phyloP scores from a whole-genome alignment of 805 yeast species.

The Sugiyamaella americana region DNA sequence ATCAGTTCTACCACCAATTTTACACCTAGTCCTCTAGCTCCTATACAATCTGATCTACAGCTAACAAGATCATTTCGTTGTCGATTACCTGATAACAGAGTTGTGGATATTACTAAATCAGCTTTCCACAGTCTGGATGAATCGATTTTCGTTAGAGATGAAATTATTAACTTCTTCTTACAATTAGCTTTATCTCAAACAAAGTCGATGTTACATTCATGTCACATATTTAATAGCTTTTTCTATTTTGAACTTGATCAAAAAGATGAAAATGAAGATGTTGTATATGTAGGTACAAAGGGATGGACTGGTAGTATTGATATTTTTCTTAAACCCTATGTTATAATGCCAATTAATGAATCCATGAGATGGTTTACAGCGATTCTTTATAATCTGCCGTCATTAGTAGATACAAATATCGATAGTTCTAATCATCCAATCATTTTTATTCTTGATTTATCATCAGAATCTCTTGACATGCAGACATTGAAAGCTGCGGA shows the following conservation, averaged over 20 bases:
- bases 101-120: conserved; percentile 51
- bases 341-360: conserved; percentile 78
- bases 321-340: conserved; percentile 48
- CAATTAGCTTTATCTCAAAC: conserved; percentile 20
- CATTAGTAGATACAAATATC: conserved; percentile 3
- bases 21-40: too few species aligned
- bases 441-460: conserved; percentile 66
- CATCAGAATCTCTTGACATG: too few species aligned
- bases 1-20: too few species aligned
- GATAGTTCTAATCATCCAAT: conserved; percentile 25
- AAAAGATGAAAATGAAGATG: conserved; percentile 18
- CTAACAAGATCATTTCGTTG: conserved; percentile 9
- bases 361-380: conserved; percentile 84
- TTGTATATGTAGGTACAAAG: conserved; percentile 56
- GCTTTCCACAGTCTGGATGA: conserved; percentile 60
- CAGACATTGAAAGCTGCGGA: conserved; percentile 48
- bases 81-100: conserved; percentile 46
- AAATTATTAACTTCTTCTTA: conserved; percentile 1
- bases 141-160: neutral
- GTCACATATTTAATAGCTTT: conserved; percentile 69
- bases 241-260: conserved; percentile 58
- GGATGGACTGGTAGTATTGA: conserved; percentile 76
- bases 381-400: conserved; percentile 49
- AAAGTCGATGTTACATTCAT: conserved; percentile 37
- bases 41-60: too few species aligned